A percentile compares a stretch with the other conserved stretches of the same genome.
Evolutionary conservation across 148 eudicot genomes (phyloP).

Genomic region (Rhododendron henanense): DNA sequence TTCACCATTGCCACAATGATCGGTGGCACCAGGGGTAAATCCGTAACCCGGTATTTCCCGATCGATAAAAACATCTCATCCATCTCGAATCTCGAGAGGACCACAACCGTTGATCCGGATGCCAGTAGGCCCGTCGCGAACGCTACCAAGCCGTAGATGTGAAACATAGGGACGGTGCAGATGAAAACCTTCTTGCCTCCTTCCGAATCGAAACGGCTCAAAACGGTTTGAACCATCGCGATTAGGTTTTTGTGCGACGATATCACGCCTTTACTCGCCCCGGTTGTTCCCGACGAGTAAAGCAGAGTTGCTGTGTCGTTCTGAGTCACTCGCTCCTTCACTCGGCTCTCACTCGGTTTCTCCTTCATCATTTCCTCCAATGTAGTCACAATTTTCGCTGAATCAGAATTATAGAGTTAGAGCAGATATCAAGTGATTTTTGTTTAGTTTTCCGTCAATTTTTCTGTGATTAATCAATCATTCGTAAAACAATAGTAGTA

Average conservation of each 20-base stretch:
- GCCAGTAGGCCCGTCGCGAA: conserved; percentile 75
- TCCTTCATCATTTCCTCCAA: conserved; percentile 48
- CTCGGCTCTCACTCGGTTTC: conserved; percentile 23
- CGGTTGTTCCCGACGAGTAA: conserved; percentile 94
- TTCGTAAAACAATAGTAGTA: too few species aligned
- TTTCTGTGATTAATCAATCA: neutral
- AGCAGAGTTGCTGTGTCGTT: conserved; percentile 77
- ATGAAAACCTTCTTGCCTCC: conserved; percentile 40
- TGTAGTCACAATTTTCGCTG: conserved; percentile 32
- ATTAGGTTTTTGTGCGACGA: conserved; percentile 78
- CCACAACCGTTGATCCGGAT: conserved; percentile 68
- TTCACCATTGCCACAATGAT: conserved; percentile 80
- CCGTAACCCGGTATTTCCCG: conserved; percentile 52
- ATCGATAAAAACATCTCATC: conserved; percentile 64
- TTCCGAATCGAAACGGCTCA: conserved; percentile 33
- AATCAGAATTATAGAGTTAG: neutral
- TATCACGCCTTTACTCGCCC: conserved; percentile 86
- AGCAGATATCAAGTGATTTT: neutral
- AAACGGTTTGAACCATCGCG: conserved; percentile 64
- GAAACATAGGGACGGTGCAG: conserved; percentile 95
- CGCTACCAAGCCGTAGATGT: conserved; percentile 77
- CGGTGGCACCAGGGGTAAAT: conserved; percentile 85
- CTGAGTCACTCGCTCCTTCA: conserved; percentile 54
- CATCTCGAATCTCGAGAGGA: conserved; percentile 79
- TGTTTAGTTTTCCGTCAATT: neutral